These are phyloP conservation scores for Trichosporon sp. DNA, from an alignment of 1,284 basidiomycete genomes.

Conservation along the genomic window DNA sequence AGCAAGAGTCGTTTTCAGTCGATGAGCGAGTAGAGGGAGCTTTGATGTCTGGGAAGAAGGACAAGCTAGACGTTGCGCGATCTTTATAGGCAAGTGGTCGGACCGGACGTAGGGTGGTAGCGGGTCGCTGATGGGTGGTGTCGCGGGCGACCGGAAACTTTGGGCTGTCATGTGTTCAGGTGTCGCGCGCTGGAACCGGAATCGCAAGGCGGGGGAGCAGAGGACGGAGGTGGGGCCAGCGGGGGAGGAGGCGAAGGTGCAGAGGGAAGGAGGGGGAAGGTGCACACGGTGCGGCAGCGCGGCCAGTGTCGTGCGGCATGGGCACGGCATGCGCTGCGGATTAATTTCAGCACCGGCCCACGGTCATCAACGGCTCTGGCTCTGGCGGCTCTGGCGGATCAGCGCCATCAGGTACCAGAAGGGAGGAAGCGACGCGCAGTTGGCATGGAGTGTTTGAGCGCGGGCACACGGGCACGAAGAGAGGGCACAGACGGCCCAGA, in stretches of 20 bases:
- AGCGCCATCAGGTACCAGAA: not conserved
- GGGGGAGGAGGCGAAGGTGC: not conserved
- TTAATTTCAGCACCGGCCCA: constrained; percentile 9
- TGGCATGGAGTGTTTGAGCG: not conserved
- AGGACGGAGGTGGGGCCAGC: not conserved
- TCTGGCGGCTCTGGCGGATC: not conserved
- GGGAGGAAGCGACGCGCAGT: not conserved
- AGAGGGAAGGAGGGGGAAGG: not conserved
- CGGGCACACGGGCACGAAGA: not conserved
- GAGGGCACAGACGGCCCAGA: no score
- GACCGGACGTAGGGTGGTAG: not conserved
- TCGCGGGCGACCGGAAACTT: constrained; percentile 9
- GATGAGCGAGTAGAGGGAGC: constrained; percentile 7
- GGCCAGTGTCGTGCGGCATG: not conserved
- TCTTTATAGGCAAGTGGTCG: not conserved
- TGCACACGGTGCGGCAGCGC: not conserved
- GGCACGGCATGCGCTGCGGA: constrained; percentile 12
- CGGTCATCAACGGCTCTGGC: not conserved
- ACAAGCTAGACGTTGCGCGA: not conserved
- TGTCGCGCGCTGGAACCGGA: not conserved
- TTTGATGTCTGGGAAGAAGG: constrained; percentile 15
- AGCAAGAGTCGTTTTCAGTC: constrained; percentile 14
- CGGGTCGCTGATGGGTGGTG: not conserved
- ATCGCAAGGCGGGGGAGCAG: not conserved
- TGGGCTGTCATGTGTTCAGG: constrained; percentile 8